Conservation (phyloP, 768 basidiomycete species). For the Termitomyces sp. region DNA sequence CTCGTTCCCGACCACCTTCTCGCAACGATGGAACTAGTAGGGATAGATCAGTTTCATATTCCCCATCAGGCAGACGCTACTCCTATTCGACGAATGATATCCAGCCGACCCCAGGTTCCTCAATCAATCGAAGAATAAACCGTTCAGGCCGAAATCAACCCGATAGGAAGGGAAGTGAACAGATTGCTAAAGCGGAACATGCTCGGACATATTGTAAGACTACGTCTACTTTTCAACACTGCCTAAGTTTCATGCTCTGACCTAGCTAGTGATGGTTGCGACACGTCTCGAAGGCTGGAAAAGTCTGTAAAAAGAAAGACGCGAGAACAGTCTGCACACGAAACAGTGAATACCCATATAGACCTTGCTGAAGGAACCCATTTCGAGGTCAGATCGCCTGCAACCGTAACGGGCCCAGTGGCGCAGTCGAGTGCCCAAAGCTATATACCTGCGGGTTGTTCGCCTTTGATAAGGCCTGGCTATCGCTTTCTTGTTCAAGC, state of each 20-base stretch:
- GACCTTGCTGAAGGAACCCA: neutral
- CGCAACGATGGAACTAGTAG: constrained; percentile 7
- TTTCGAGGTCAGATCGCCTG: neutral
- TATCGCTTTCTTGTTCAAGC: constrained; percentile 43
- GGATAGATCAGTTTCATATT: constrained; percentile 31
- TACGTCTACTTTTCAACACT: neutral
- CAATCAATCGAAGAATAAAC: neutral
- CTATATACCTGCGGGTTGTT: neutral
- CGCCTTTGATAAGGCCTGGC: constrained; percentile 6
- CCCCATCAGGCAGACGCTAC: constrained; percentile 31
- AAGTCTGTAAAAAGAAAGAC: constrained; percentile 8
- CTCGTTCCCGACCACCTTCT: constrained; percentile 25
- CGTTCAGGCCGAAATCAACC: neutral
- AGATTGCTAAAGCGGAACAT: neutral
- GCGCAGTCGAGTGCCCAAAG: constrained; percentile 1
- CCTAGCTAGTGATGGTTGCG: neutral
- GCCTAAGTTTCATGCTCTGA: neutral
- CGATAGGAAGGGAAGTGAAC: neutral
- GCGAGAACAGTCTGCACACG: neutral
- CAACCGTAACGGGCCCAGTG: neutral
- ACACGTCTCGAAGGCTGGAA: neutral
- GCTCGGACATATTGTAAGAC: neutral
- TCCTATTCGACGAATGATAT: constrained; percentile 22
- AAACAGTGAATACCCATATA: neutral
- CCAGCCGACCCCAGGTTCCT: neutral